phyloP scores from a whole-genome alignment of 106 monocot genomes.

The Dactylorhiza incarnata region DNA sequence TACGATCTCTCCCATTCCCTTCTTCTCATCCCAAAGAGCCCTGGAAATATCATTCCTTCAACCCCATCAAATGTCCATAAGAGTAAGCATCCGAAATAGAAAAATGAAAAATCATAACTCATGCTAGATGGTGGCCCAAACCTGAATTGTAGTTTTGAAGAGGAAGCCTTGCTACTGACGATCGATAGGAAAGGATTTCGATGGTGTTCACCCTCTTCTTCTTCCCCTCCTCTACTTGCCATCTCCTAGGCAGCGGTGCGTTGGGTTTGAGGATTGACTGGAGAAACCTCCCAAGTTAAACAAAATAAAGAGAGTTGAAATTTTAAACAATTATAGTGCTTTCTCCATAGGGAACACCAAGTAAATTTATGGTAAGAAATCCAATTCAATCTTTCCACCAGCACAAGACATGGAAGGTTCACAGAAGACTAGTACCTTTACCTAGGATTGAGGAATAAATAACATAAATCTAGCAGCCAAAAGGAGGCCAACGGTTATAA shows the following conservation, averaged over 20 bases:
- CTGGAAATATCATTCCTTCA: slow-evolving; percentile 54
- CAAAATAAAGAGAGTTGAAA: neutral
- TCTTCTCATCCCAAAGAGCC: slow-evolving; percentile 58
- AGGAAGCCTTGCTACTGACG: slow-evolving; percentile 14
- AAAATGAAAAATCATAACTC: neutral
- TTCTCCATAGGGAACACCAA: neutral
- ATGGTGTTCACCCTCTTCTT: slow-evolving; percentile 46
- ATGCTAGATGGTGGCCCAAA: slow-evolving; percentile 1
- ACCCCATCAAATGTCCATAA: neutral
- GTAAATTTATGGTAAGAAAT: neutral
- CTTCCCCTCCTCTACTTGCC: slow-evolving; percentile 12
- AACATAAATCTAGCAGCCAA: too few species aligned
- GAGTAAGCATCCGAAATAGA: neutral
- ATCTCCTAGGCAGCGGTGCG: neutral
- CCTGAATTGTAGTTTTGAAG: slow-evolving; percentile 56
- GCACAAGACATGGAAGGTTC: neutral
- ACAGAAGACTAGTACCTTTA: neutral
- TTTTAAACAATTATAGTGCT: neutral
- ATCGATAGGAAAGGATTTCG: slow-evolving; percentile 50
- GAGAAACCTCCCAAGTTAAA: neutral
- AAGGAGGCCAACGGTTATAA: neutral
- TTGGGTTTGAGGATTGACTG: neutral
- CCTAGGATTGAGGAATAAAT: neutral
- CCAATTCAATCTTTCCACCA: neutral
- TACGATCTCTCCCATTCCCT: slow-evolving; percentile 58